Conservation (phyloP, 495 filamentous ascomycete genomes). For the Penicillium maclennaniae region DNA sequence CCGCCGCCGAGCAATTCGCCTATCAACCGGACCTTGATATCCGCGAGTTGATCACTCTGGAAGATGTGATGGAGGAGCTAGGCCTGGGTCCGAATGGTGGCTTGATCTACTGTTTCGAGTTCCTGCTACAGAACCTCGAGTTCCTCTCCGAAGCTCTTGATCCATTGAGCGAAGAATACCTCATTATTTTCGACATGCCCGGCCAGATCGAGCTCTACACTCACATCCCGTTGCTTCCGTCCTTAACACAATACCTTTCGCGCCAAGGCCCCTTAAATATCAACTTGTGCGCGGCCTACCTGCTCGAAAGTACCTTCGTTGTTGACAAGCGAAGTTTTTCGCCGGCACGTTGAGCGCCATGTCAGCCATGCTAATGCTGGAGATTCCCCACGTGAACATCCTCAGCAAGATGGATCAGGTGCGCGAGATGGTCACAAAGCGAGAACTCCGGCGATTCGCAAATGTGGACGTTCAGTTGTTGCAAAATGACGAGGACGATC, state of each 20-base stretch:
- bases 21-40: constrained; percentile 95
- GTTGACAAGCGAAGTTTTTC: constrained; percentile 97
- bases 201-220: constrained; percentile 99
- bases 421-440: constrained; percentile 73
- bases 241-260: constrained; percentile 77
- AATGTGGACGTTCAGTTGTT: constrained; percentile 76
- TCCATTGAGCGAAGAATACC: constrained; percentile 84
- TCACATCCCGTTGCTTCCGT: constrained; percentile 87
- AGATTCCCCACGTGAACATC: constrained; percentile 91
- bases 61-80: constrained; percentile 99
- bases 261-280: constrained; percentile 78
- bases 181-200: constrained; percentile 97
- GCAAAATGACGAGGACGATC: constrained; percentile 52
- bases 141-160: constrained; percentile 88
- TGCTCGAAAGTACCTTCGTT: constrained; percentile 92
- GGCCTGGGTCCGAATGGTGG: constrained; percentile 91
- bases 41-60: constrained; percentile 89
- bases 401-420: constrained; percentile 96
- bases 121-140: constrained; percentile 89
- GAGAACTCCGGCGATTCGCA: constrained; percentile 81
- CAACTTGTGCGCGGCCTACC: constrained; percentile 89
- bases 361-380: constrained; percentile 98
- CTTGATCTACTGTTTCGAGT: constrained; percentile 96
- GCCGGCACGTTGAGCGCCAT: constrained; percentile 92
- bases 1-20: constrained; percentile 86